These are phyloP conservation scores for Trichoderma sp. DNA, from an alignment of 2,329 filamentous ascomycete species.

Conservation along the genomic window DNA sequence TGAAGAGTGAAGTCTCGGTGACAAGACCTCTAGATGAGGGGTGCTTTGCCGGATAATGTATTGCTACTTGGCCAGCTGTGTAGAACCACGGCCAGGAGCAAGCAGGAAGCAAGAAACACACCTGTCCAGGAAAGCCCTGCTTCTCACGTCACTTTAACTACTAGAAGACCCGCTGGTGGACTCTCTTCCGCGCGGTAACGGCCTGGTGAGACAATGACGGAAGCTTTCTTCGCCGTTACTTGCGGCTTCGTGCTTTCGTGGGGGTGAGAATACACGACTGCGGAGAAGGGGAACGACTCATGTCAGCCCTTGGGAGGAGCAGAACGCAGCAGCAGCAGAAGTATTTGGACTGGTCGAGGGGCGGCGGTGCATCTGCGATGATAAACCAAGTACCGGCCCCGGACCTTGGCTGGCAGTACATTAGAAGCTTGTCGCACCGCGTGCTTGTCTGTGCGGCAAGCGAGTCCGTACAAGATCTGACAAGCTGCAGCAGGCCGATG, in stretches of 20 bases:
- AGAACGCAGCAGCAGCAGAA: conserved; percentile 13
- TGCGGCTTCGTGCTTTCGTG: conserved; percentile 26
- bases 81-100: conserved; percentile 17
- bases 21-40: conserved; percentile 20
- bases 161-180: conserved; percentile 26
- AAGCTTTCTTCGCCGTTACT: conserved; percentile 29
- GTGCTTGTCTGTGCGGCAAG: conserved; percentile 21
- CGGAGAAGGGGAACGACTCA: conserved; percentile 27
- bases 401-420: conserved; percentile 6
- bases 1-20: conserved; percentile 19
- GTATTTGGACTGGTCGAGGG: conserved; percentile 16
- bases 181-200: conserved; percentile 28
- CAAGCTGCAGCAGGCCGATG: conserved; percentile 27
- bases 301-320: conserved; percentile 24
- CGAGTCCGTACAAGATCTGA: conserved; percentile 27
- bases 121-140: conserved; percentile 25
- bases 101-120: conserved; percentile 18
- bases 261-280: conserved; percentile 26
- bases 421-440: conserved; percentile 19
- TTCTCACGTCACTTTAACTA: conserved; percentile 28
- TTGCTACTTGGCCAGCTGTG: conserved; percentile 21
- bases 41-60: conserved; percentile 26
- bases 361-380: conserved; percentile 24
- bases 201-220: conserved; percentile 29
- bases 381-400: conserved; percentile 26